Evolutionary conservation across 148 eudicot genomes (phyloP).

Genomic region (Nepenthes gracilis): DNA sequence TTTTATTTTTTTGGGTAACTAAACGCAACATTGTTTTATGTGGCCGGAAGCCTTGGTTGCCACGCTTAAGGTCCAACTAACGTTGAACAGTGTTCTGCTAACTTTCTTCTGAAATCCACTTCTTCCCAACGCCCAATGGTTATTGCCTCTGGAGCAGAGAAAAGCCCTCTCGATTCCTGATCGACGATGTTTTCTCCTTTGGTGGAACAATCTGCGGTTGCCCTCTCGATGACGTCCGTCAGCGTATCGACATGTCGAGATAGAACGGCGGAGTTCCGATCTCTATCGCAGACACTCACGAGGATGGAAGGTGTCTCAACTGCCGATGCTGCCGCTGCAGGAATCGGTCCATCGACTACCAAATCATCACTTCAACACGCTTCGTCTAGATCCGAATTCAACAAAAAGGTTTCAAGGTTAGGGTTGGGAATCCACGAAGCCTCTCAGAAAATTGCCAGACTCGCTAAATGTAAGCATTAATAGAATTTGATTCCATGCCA

Average conservation of each 20-base stretch:
- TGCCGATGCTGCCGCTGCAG: constrained; percentile 12
- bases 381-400: constrained; percentile 61
- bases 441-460: constrained; percentile 48
- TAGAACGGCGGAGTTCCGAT: constrained; percentile 73
- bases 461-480: constrained; percentile 42
- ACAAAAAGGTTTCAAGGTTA: constrained; percentile 56
- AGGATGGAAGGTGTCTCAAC: constrained; percentile 36
- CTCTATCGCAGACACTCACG: constrained; percentile 40
- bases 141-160: no score
- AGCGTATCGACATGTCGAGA: constrained; percentile 47
- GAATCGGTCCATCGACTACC: constrained; percentile 12
- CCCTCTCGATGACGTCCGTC: constrained; percentile 32
- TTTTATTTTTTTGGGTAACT: no score
- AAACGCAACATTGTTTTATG: no score
- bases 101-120: no score
- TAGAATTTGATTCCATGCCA: neutral
- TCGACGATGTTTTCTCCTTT: no score
- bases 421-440: constrained; percentile 63
- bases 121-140: no score
- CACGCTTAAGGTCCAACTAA: no score
- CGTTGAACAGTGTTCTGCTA: no score
- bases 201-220: neutral
- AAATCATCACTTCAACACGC: constrained; percentile 5
- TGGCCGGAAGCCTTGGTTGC: no score
- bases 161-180: no score